Evolutionary conservation across 768 basidiomycete species (phyloP).

Genomic region (Coprinopsis cinerea): DNA sequence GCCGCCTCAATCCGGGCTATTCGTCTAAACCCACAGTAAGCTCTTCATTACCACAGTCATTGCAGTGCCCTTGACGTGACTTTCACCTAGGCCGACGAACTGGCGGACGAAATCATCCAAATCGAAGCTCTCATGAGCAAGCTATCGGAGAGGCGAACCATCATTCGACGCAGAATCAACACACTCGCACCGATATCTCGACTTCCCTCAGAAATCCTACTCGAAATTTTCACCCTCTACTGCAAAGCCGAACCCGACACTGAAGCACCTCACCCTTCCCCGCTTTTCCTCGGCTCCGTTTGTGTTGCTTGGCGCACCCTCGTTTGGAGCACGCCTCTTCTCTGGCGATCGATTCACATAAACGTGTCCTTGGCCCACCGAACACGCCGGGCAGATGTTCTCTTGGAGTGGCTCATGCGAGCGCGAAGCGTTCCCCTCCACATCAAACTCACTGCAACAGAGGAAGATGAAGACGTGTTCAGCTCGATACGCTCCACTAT

Average conservation of each 20-base stretch:
- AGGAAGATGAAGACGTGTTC: slow-evolving; percentile 17
- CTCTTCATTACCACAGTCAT: neutral
- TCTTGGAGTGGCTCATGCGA: slow-evolving; percentile 16
- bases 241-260: slow-evolving; percentile 10
- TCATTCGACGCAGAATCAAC: slow-evolving; percentile 18
- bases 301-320: slow-evolving; percentile 8
- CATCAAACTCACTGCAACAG: slow-evolving; percentile 18
- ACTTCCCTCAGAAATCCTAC: slow-evolving; percentile 8
- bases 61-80: neutral
- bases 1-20: neutral
- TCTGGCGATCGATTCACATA: slow-evolving; percentile 3
- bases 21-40: neutral
- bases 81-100: slow-evolving; percentile 1
- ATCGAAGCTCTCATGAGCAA: slow-evolving; percentile 17
- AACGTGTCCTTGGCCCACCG: neutral
- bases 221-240: slow-evolving; percentile 10
- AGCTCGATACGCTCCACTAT: slow-evolving; percentile 14
- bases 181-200: slow-evolving; percentile 7
- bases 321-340: slow-evolving; percentile 5
- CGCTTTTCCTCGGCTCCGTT: slow-evolving; percentile 11
- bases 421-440: slow-evolving; percentile 15
- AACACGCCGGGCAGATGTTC: slow-evolving; percentile 1
- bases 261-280: neutral
- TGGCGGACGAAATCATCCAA: slow-evolving; percentile 16
- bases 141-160: slow-evolving; percentile 13